Evolutionary conservation across 169 alveolate species (phyloP), one percentile per base, ranked within the genome.

Genomic region (Cryptosporidium ubiquitum): DNA sequence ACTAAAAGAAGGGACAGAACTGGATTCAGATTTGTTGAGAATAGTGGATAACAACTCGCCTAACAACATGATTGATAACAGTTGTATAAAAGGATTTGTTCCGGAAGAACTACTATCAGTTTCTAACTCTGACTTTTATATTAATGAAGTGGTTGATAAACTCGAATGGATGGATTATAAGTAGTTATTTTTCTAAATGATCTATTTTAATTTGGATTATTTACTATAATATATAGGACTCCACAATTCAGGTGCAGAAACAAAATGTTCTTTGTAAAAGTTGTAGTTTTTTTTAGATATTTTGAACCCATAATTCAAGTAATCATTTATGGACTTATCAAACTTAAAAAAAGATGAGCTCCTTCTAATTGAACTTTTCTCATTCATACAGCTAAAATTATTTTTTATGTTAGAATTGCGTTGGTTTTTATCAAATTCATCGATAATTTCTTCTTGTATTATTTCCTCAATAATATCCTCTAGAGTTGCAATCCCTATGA

Each of bases 401-500:
- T 70, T 40, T 3, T 64, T 64, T 33, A 35, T 64, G 31, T 29
- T 5, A 5, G 71, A 20, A 35, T 64, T 64, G 10, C 51, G 49
- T 57, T 55, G 85, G 69, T 79, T 60, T 40, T 33, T 61, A 79
- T 79, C 89, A 35, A 79, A 79, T 42, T 79, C 89, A 26, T 79
- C 89, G 20, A 79, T 64, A 16, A 79, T 79, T 79, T 79, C 89
- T 35, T 79, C 89, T 42, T 79, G 89, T 23, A 79, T 79, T 31
- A 79, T 58, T 26, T 79, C 89, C 39, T 79, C 89, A 14, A 79
- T 79, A 1, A 79, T 79, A 40, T 79, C 89, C n/a, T 79, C 89
- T 1, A 79, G 51, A 29, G 89, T 79, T 61, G 89, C 89, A 79
- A 79, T 79, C 44, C 89, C 89, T 5, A 79, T 61, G 20, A 79